Evolutionary conservation across 441 rosid species (phyloP).

Genomic region (Iberis amara): DNA sequence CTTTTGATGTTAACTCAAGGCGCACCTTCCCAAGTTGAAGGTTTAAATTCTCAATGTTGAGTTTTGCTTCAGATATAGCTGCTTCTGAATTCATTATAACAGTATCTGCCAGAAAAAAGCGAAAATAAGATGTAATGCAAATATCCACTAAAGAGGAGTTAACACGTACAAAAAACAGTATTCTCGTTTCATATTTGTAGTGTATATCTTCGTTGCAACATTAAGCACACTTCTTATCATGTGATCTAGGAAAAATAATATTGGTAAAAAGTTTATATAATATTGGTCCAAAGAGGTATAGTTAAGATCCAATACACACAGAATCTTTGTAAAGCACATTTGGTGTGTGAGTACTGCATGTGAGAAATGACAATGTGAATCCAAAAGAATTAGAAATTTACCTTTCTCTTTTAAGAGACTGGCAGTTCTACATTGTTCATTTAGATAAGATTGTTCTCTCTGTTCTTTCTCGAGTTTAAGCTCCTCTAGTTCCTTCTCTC

Average conservation of each 20-base stretch:
- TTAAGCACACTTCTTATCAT: background rate
- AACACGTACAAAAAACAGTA: slow-evolving; percentile 1
- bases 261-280: background rate
- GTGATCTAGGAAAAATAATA: background rate
- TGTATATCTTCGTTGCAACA: background rate
- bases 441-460: slow-evolving; percentile 39
- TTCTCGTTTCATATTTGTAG: background rate
- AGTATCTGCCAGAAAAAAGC: slow-evolving; percentile 47
- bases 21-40: slow-evolving; percentile 50
- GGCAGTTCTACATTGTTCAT: slow-evolving; percentile 41
- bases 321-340: background rate
- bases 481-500: slow-evolving; percentile 57
- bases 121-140: background rate
- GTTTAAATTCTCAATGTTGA: slow-evolving; percentile 47
- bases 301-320: slow-evolving; percentile 3
- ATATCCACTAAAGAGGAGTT: too few species aligned
- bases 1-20: slow-evolving; percentile 44
- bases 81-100: slow-evolving; percentile 47
- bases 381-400: slow-evolving; percentile 10
- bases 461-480: slow-evolving; percentile 54
- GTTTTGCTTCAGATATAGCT: slow-evolving; percentile 38
- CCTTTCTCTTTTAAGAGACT: slow-evolving; percentile 68
- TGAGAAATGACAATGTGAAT: slow-evolving; percentile 2
- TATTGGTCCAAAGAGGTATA: background rate
- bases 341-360: slow-evolving; percentile 4